These are phyloP conservation scores for Candida silvicultrix DNA, from an alignment of 805 yeast genomes.

Conservation along the genomic window DNA sequence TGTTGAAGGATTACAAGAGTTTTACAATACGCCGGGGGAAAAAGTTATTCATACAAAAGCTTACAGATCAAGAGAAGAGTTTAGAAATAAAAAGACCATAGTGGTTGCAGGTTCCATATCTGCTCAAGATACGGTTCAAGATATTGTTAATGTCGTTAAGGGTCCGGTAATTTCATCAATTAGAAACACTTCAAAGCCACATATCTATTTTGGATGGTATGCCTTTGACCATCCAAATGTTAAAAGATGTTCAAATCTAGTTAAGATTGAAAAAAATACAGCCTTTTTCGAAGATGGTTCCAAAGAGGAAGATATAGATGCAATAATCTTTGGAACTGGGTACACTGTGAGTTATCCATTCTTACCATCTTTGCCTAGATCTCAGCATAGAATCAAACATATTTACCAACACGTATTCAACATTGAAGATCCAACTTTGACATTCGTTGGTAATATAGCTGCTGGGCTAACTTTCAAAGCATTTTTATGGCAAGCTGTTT, in stretches of 20 bases:
- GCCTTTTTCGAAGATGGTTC: slow-evolving; percentile 40
- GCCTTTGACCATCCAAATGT: slow-evolving; percentile 3
- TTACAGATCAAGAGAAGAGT: slow-evolving; percentile 32
- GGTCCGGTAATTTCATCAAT: slow-evolving; percentile 45
- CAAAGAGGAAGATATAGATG: slow-evolving; percentile 36
- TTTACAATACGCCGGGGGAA: slow-evolving; percentile 31
- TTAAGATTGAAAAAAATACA: slow-evolving; percentile 10
- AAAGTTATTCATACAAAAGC: slow-evolving; percentile 24
- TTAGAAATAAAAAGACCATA: slow-evolving; percentile 32
- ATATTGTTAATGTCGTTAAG: slow-evolving; percentile 25
- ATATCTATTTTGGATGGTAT: slow-evolving; percentile 4
- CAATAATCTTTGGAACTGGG: slow-evolving; percentile 64
- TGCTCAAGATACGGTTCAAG: slow-evolving; percentile 36
- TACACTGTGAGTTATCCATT: slow-evolving; percentile 40
- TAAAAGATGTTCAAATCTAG: background rate
- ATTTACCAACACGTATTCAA: slow-evolving; percentile 38
- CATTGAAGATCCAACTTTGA: slow-evolving; percentile 39
- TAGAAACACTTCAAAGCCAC: slow-evolving; percentile 1
- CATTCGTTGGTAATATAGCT: slow-evolving; percentile 31
- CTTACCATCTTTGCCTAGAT: slow-evolving; percentile 14
- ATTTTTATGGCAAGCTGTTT: slow-evolving; percentile 42
- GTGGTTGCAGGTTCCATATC: slow-evolving; percentile 39
- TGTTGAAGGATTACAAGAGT: slow-evolving; percentile 39
- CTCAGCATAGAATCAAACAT: slow-evolving; percentile 25
- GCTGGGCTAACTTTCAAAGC: slow-evolving; percentile 41